A percentile compares a stretch with the other conserved stretches of the same genome.
These are phyloP conservation scores for Colletotrichum agaves DNA, from an alignment of 2,329 filamentous ascomycete species.

Conservation along the genomic window DNA sequence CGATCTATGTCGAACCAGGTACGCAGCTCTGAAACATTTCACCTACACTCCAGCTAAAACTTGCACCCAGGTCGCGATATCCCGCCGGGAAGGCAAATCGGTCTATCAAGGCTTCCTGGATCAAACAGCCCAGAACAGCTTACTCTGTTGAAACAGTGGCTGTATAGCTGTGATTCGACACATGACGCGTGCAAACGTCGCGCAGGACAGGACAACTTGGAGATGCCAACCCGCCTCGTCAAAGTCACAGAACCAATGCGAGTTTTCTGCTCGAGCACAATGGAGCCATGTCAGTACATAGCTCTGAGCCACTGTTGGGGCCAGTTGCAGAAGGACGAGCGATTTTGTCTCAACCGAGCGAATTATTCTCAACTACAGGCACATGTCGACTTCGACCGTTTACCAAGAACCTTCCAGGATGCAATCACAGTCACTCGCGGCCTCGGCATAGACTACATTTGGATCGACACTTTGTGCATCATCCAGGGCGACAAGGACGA, in stretches of 20 bases:
- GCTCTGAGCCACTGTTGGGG: conserved; percentile 42
- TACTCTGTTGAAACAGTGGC: conserved; percentile 16
- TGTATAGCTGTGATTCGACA: conserved; percentile 1
- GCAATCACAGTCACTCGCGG: conserved; percentile 31
- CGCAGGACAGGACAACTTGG: neutral
- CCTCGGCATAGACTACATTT: conserved; percentile 38
- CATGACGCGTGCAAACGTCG: neutral
- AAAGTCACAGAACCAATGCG: neutral
- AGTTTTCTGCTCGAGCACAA: neutral
- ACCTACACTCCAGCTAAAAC: neutral
- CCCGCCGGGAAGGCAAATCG: neutral
- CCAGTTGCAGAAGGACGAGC: neutral
- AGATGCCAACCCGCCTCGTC: conserved; percentile 17
- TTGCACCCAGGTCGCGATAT: neutral
- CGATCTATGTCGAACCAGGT: conserved; percentile 20
- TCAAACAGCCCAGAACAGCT: conserved; percentile 7
- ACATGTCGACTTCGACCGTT: neutral
- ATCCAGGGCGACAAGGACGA: conserved; percentile 39
- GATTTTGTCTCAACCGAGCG: neutral
- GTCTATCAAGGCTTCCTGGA: neutral
- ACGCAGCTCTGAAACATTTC: neutral
- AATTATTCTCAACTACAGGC: neutral
- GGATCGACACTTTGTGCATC: conserved; percentile 40
- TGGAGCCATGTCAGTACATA: conserved; percentile 4
- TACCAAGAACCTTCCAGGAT: conserved; percentile 38